phyloP scores from a whole-genome alignment of 2,329 filamentous ascomycete species.

The Paraconiothyrium brasiliense region DNA sequence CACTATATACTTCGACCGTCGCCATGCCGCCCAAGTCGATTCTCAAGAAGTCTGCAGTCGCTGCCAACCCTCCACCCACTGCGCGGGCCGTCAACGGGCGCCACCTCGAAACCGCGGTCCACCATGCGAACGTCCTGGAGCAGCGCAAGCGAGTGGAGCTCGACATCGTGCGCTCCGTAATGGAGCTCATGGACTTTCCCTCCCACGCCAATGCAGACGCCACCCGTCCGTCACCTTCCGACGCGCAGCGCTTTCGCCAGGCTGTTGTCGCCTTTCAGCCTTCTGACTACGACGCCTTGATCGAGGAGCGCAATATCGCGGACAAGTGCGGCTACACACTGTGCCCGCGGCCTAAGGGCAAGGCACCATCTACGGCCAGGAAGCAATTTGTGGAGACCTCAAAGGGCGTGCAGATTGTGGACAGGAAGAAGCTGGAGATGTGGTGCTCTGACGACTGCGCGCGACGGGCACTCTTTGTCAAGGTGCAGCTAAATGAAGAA shows the following conservation, averaged over 20 bases:
- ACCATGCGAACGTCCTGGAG: constrained; percentile 85
- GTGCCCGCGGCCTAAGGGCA: constrained; percentile 71
- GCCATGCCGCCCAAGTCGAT: constrained; percentile 57
- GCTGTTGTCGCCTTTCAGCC: constrained; percentile 81
- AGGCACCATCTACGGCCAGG: constrained; percentile 57
- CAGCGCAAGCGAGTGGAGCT: constrained; percentile 81
- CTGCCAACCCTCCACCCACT: constrained; percentile 31
- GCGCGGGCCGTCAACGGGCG: constrained; percentile 48
- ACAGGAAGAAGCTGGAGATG: constrained; percentile 76
- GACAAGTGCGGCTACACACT: constrained; percentile 84
- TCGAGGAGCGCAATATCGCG: constrained; percentile 88
- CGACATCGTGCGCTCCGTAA: constrained; percentile 75
- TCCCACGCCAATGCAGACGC: constrained; percentile 61
- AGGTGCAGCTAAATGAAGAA: constrained; percentile 85
- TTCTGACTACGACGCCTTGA: constrained; percentile 85
- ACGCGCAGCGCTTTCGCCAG: constrained; percentile 71
- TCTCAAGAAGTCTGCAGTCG: constrained; percentile 51
- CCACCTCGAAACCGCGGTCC: constrained; percentile 73
- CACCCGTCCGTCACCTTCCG: constrained; percentile 63
- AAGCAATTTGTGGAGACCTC: constrained; percentile 74
- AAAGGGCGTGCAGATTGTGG: constrained; percentile 70
- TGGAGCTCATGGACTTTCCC: constrained; percentile 74
- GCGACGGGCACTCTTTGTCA: constrained; percentile 81
- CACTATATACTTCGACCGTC: background rate
- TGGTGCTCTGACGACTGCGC: constrained; percentile 89